Evolutionary conservation across 2,329 filamentous ascomycete genomes (phyloP).

Genomic region (Gliomastix tumulicola): DNA sequence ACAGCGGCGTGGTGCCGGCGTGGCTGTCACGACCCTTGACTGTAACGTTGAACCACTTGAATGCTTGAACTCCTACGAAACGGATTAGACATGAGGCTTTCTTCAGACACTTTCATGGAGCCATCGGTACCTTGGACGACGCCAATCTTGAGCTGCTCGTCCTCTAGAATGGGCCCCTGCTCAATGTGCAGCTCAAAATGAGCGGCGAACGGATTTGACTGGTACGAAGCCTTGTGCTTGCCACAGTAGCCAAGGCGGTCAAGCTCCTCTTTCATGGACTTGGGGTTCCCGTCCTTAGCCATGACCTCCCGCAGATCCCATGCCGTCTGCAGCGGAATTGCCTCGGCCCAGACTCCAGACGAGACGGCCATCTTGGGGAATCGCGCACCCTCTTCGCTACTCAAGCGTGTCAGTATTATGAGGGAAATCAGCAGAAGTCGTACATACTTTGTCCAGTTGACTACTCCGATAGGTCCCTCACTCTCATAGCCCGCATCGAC

Average conservation of each 20-base stretch:
- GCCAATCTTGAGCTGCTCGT: conserved; percentile 14
- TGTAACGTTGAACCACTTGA: conserved; percentile 15
- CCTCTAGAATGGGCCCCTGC: conserved; percentile 68
- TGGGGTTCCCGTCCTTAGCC: conserved; percentile 1
- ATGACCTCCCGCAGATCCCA: conserved; percentile 26
- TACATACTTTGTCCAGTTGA: conserved; percentile 68
- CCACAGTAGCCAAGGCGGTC: conserved; percentile 67
- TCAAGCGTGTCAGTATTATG: too few relatives aligned
- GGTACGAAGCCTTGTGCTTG: conserved; percentile 14
- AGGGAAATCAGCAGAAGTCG: too few relatives aligned
- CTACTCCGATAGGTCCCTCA: conserved; percentile 62
- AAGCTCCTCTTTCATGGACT: conserved; percentile 38
- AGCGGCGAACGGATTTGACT: conserved; percentile 55
- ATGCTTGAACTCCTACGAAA: conserved; percentile 16
- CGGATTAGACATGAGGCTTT: too few relatives aligned
- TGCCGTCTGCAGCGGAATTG: conserved; percentile 54
- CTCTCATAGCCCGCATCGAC: conserved; percentile 59
- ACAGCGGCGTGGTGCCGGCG: conserved; percentile 18
- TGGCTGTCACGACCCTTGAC: conserved; percentile 16
- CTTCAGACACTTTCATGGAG: too few relatives aligned
- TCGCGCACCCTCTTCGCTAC: conserved; percentile 70
- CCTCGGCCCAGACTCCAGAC: conserved; percentile 70
- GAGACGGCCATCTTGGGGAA: conserved; percentile 73
- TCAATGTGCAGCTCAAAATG: conserved; percentile 84
- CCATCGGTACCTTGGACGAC: conserved; percentile 16